phyloP scores from a whole-genome alignment of 495 filamentous ascomycete species.

The Astrothelium macrocarpum region DNA sequence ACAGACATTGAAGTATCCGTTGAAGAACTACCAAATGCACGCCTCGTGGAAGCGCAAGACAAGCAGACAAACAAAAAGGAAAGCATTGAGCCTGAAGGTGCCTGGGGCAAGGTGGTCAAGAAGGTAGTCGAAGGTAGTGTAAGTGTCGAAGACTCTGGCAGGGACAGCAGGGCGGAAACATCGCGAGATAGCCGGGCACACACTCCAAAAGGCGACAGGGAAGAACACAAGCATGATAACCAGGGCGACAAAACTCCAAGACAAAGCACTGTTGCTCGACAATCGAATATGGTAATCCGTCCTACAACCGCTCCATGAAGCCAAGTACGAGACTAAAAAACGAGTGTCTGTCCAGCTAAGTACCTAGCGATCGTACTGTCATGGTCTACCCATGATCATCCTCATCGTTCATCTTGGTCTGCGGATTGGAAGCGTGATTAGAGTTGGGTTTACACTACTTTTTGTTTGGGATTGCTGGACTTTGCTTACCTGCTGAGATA shows the following conservation, averaged over 20 bases:
- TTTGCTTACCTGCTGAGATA: not conserved
- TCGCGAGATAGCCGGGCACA: not conserved
- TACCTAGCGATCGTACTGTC: too few relatives aligned
- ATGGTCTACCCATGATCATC: not conserved
- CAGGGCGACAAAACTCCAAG: not conserved
- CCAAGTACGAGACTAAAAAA: not conserved
- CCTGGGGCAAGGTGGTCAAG: conserved; percentile 5
- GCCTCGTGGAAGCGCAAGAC: not conserved
- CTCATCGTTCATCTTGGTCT: not conserved
- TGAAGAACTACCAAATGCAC: conserved; percentile 3
- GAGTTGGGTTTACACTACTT: not conserved
- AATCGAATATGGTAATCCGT: not conserved
- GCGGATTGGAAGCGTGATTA: not conserved
- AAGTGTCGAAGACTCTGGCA: not conserved
- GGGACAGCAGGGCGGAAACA: not conserved
- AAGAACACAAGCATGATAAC: not conserved
- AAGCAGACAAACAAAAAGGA: not conserved
- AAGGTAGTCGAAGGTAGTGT: conserved; percentile 3
- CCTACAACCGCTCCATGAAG: not conserved
- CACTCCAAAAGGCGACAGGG: not conserved
- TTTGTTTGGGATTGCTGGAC: not conserved
- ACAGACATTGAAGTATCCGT: not conserved
- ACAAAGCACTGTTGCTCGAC: not conserved
- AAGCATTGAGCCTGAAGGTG: conserved; percentile 1
- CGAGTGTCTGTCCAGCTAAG: too few relatives aligned